Evolutionary conservation across 108 stramenopile species (phyloP).

Genomic region (Skeletonema tropicum): DNA sequence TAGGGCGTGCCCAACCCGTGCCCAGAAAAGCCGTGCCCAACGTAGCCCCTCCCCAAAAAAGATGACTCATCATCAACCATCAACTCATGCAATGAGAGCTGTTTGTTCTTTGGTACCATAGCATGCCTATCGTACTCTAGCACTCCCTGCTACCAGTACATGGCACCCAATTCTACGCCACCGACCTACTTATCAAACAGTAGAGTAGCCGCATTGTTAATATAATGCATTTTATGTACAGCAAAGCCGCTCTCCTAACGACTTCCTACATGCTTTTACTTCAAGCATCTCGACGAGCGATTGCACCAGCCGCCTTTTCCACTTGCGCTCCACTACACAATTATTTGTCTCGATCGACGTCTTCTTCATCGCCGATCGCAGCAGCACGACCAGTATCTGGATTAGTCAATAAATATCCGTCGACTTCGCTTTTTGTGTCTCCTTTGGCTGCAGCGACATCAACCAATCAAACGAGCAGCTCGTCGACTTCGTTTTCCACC

Average conservation of each 20-base stretch:
- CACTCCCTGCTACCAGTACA: too few relatives aligned
- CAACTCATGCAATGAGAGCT: too few relatives aligned
- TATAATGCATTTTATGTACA: not conserved
- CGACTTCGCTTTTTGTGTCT: not conserved
- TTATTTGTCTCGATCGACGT: constrained; percentile 1
- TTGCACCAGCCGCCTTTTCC: constrained; percentile 9
- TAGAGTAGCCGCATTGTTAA: not conserved
- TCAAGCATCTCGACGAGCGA: constrained; percentile 15
- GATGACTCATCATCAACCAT: too few relatives aligned
- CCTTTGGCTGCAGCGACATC: not conserved
- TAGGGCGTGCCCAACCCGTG: too few relatives aligned
- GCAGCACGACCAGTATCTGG: not conserved
- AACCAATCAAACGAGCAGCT: constrained; percentile 22
- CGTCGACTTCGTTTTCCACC: constrained; percentile 20
- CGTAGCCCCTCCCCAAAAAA: too few relatives aligned
- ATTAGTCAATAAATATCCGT: not conserved
- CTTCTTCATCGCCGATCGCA: not conserved
- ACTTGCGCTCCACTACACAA: not conserved
- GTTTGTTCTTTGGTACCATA: too few relatives aligned
- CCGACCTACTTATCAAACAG: too few relatives aligned
- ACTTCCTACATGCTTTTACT: constrained; percentile 1
- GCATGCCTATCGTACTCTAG: too few relatives aligned
- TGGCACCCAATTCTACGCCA: too few relatives aligned
- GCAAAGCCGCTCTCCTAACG: not conserved
- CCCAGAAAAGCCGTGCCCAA: too few relatives aligned